Base-by-base conservation (phyloP, 2,329 filamentous ascomycete genomes). In the Knoxdaviesia proteae region DNA sequence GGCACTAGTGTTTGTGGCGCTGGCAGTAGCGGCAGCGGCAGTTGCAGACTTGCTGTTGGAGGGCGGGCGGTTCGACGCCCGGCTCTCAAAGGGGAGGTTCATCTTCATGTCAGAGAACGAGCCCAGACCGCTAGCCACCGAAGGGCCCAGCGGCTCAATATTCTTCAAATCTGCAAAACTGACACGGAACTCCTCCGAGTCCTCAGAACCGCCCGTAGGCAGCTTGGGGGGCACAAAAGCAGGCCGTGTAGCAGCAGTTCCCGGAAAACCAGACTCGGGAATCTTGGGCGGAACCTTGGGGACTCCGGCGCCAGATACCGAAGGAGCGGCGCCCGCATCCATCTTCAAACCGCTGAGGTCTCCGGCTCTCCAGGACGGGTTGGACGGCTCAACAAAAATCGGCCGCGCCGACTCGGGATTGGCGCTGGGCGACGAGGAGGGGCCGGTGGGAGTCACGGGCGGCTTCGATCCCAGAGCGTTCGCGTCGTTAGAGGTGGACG, bases 301-400 rank as follows among this genome's bases (percentile, higher is more conserved):
- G 11, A 36, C 34, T 6, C 32, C 38, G 6, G 41, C 42, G n/a
- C 33, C 37, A 33, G 35, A 20, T 8, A 38, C 32, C 10, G 8
- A 31, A 7, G 40, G 38, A 8, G 37, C 40, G 7, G 42, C 34
- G 3, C 37, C 43, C 34, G 47, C 40, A n/a, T 53, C 51, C 9
- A 49, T 45, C 30, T 49, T 52, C 34, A 49, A 43, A 1, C 52
- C 55, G 44, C 59, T 54, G 4, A 61, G 55, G 44, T 71, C 58
- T 4, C 70, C 70, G 3, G 69, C 61, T 39, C 71, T 61, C 72
- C 72, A 77, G 45, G 76, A 71, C 5, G 68, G 67, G 36, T 71
- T 62, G 3, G 69, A 66, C 0, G 72, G 72, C 49, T 76, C 72
- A 8, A 74, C 67, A 1, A 64, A 63, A 35, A 76, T 73, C 35